Percentiles rank a stretch among this genome's conserved stretches.
Conservation (phyloP, 768 basidiomycete species). For the Exsudoporus frostii region DNA sequence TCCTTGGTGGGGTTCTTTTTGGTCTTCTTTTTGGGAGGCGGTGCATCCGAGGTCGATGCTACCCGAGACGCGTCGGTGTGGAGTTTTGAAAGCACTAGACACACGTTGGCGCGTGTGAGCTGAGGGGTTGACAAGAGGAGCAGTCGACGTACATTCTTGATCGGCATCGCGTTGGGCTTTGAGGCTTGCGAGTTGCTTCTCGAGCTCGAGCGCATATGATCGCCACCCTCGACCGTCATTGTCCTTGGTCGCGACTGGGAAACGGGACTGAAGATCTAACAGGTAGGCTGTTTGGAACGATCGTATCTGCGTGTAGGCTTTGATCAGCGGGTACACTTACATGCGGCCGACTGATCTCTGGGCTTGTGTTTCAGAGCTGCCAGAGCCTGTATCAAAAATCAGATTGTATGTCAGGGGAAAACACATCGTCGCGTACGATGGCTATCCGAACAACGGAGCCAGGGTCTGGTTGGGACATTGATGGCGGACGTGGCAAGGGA, state of each 20-base stretch:
- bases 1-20: constrained; percentile 21
- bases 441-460: constrained; percentile 19
- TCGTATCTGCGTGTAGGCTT: background rate
- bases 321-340: constrained; percentile 6
- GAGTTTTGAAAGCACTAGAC: constrained; percentile 22
- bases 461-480: constrained; percentile 13
- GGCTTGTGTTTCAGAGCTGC: constrained; percentile 26
- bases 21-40: constrained; percentile 26
- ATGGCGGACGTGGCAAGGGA: no score
- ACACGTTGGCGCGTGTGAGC: background rate
- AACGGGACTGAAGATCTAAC: constrained; percentile 25
- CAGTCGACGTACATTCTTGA: constrained; percentile 18
- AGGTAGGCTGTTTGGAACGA: constrained; percentile 23
- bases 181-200: constrained; percentile 20
- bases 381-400: constrained; percentile 14
- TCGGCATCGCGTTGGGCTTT: constrained; percentile 22
- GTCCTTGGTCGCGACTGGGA: constrained; percentile 13
- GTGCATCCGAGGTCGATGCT: constrained; percentile 14
- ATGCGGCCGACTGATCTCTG: constrained; percentile 20
- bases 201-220: constrained; percentile 30
- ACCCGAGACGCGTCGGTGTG: constrained; percentile 11
- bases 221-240: constrained; percentile 16
- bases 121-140: background rate
- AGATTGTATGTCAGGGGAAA: background rate
- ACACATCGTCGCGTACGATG: constrained; percentile 17